These are phyloP conservation scores for Fennellomyces sp. DNA, from an alignment of 371 early-diverging fungal genomes.

Conservation along the genomic window DNA sequence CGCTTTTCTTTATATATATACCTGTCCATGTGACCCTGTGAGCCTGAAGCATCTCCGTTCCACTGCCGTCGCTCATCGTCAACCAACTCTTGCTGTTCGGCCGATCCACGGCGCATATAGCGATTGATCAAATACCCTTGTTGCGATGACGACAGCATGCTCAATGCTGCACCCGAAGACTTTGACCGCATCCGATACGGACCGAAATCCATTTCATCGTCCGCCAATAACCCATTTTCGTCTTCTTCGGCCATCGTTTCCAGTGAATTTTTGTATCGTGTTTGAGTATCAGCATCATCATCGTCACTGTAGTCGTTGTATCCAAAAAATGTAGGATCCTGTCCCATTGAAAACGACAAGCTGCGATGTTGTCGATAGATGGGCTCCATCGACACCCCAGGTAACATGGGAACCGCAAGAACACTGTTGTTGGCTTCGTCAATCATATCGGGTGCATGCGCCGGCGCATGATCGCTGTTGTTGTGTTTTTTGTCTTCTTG, in stretches of 20 bases:
- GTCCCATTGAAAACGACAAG: conserved; percentile 53
- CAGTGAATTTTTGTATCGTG: conserved; percentile 2
- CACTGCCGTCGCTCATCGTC: neutral
- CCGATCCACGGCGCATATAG: conserved; percentile 1
- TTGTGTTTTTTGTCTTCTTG: neutral
- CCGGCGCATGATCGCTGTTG: neutral
- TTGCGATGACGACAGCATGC: conserved; percentile 38
- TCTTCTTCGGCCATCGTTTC: conserved; percentile 47
- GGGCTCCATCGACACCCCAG: conserved; percentile 39
- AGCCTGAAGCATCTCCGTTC: neutral
- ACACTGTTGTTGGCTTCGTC: conserved; percentile 19
- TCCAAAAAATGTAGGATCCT: conserved; percentile 46
- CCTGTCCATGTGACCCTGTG: conserved; percentile 4
- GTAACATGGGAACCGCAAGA: conserved; percentile 49
- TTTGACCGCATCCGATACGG: conserved; percentile 27
- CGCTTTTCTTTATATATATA: neutral
- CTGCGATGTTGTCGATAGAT: conserved; percentile 53
- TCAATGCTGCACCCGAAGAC: conserved; percentile 53
- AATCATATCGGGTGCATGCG: too few species aligned
- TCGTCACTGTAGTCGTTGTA: conserved; percentile 42
- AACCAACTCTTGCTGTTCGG: neutral
- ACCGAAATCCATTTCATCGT: conserved; percentile 9
- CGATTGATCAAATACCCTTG: conserved; percentile 8
- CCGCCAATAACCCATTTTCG: conserved; percentile 16
- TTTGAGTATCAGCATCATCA: neutral